phyloP scores from a whole-genome alignment of 345 rosid species.

The Aethionema arabicum region DNA sequence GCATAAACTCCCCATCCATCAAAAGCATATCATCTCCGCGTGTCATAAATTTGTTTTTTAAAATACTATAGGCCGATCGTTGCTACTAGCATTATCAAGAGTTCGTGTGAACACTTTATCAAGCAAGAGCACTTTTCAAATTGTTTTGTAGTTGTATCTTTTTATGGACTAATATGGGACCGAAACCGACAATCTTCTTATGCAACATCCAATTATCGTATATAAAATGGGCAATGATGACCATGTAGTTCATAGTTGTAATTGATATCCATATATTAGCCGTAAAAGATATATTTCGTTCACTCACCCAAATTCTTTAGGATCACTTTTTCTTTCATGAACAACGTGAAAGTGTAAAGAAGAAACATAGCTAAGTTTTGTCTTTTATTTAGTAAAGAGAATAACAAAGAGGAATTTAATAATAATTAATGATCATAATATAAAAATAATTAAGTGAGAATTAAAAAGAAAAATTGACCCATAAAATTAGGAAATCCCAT shows the following conservation, averaged over 20 bases:
- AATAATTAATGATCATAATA: too few species aligned
- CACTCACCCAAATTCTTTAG: not conserved
- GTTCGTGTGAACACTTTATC: not conserved
- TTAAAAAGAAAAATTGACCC: too few species aligned
- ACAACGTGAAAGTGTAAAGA: not conserved
- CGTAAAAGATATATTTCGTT: too few species aligned
- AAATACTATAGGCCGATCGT: not conserved
- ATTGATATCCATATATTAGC: not conserved
- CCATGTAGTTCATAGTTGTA: slow-evolving; percentile 6
- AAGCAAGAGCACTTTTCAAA: not conserved
- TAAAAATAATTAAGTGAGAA: too few species aligned
- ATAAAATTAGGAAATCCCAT: too few species aligned
- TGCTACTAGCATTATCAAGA: not conserved
- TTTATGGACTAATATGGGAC: not conserved
- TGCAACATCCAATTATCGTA: not conserved
- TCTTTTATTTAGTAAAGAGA: too few species aligned
- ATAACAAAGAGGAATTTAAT: too few species aligned
- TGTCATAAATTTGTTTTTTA: not conserved
- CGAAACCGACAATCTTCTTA: not conserved
- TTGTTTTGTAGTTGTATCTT: not conserved
- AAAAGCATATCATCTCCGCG: not conserved
- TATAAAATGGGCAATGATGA: not conserved
- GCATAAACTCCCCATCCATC: slow-evolving; percentile 5
- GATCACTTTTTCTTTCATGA: not conserved
- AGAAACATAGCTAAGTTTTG: too few species aligned